Percentiles rank a stretch among this genome's conserved stretches.
phyloP scores from a whole-genome alignment of 257 asterid genomes.

The Solanum bulbocastanum region DNA sequence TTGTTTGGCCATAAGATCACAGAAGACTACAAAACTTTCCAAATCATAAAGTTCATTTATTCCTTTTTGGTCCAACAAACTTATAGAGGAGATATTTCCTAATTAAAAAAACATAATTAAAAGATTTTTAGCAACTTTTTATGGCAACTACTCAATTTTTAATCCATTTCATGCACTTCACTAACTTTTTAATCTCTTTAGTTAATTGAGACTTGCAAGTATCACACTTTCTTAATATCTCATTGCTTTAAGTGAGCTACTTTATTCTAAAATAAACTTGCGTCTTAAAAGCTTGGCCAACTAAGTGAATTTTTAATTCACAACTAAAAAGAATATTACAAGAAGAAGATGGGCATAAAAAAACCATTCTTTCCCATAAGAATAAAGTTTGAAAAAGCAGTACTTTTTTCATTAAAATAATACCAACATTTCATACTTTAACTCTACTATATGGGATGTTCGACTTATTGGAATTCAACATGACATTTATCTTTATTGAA shows the following conservation, averaged over 20 bases:
- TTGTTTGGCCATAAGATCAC: neutral
- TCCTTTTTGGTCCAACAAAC: neutral
- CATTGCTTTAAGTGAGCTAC: neutral
- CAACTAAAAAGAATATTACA: neutral
- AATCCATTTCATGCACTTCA: neutral
- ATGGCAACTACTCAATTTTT: neutral
- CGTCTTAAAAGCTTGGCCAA: neutral
- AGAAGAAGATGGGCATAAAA: neutral
- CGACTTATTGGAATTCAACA: neutral
- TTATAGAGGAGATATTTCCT: neutral
- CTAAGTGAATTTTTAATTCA: neutral
- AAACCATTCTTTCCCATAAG: neutral
- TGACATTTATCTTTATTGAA: neutral
- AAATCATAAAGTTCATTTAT: neutral
- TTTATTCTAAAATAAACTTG: neutral
- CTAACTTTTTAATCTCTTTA: neutral
- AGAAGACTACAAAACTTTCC: neutral
- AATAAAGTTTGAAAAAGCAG: neutral
- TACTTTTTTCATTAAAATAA: neutral
- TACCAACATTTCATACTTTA: neutral
- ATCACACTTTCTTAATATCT: neutral
- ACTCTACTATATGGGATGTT: neutral
- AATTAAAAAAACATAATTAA: neutral
- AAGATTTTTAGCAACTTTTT: neutral
- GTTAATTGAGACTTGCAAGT: neutral